Base-by-base conservation (phyloP, 2,329 filamentous ascomycete genomes). In the Ambrosiella cleistominuta region DNA sequence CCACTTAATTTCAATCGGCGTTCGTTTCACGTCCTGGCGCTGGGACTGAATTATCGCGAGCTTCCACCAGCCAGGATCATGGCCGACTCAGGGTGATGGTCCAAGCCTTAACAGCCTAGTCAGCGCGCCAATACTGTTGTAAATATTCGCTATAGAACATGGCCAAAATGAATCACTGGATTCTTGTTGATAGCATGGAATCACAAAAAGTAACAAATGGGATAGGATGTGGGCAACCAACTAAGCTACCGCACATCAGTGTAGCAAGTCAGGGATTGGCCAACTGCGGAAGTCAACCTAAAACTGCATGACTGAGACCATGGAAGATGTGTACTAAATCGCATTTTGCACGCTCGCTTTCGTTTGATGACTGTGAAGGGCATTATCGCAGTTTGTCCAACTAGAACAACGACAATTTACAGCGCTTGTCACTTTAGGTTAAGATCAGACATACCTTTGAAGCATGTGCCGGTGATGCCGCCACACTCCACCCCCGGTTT, bases 391-490 rank as follows among this genome's bases (percentile, higher is more conserved):
- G 27, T 27, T 27, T 27, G 27, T 27, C 27, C 27, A 27, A 27
- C 27, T 27, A 27, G 27, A 27, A 27, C 27, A 27, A 27, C 3
- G 27, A 5, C 27, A 27, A 27, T 27, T 27, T 27, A 27, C 27
- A 27, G 27, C 9, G 13, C n/a, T 63, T 61, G 63, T 70, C 76
- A 74, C 73, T 76, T 75, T 66, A 72, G 70, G 62, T 72, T 70
- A 62, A 70, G 69, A 64, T 71, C 67, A 64, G 8, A 47, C 44
- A 15, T 47, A 47, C 44, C 44, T 47, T 13, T 8, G 11, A 47
- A 38, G 51, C 13, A 53, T n/a, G 37, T 15, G n/a, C 12, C 38
- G 51, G 35, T 64, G 72, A 70, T 47, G 64, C 74, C 63, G 72
- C 66, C 61, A 36, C 35, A 38, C 15, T 39, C 35, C 51, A 39